Evolutionary conservation across 805 yeast species (phyloP).

Genomic region (Monosporozyma yasuniensis): DNA sequence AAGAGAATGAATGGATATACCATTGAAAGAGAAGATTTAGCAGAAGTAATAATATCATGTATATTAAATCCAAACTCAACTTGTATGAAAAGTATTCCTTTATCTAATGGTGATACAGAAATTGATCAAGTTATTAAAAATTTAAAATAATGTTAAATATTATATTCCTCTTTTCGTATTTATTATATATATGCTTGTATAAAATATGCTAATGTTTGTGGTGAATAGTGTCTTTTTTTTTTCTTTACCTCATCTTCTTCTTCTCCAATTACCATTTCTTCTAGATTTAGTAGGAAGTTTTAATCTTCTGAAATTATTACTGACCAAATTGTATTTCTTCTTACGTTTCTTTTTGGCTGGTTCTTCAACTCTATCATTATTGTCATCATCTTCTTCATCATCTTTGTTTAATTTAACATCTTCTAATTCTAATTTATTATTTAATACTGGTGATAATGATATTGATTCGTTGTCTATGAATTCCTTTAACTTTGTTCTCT

Average conservation of each 20-base stretch:
- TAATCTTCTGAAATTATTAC: constrained; percentile 43
- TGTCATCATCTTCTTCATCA: too few species aligned
- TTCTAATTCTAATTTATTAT: background rate
- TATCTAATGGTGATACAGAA: constrained; percentile 34
- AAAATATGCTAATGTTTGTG: background rate
- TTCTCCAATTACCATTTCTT: constrained; percentile 32
- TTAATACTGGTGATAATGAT: background rate
- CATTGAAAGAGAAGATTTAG: constrained; percentile 48
- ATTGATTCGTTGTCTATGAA: background rate
- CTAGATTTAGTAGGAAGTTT: constrained; percentile 42
- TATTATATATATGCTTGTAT: background rate
- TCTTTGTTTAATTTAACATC: background rate
- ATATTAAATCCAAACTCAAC: constrained; percentile 32
- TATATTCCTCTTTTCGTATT: background rate
- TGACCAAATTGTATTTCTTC: constrained; percentile 30
- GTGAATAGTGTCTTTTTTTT: background rate
- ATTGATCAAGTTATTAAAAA: constrained; percentile 16
- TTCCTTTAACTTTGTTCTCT: constrained; percentile 1
- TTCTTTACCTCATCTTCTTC: constrained; percentile 4
- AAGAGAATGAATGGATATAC: constrained; percentile 13
- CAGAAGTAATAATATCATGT: constrained; percentile 34
- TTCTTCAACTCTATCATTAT: constrained; percentile 2
- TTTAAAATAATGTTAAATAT: background rate
- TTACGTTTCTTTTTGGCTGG: constrained; percentile 12
- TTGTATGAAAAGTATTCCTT: constrained; percentile 26